These are phyloP conservation scores for Starmera pachycereana DNA, from an alignment of 805 yeast genomes.

Conservation along the genomic window DNA sequence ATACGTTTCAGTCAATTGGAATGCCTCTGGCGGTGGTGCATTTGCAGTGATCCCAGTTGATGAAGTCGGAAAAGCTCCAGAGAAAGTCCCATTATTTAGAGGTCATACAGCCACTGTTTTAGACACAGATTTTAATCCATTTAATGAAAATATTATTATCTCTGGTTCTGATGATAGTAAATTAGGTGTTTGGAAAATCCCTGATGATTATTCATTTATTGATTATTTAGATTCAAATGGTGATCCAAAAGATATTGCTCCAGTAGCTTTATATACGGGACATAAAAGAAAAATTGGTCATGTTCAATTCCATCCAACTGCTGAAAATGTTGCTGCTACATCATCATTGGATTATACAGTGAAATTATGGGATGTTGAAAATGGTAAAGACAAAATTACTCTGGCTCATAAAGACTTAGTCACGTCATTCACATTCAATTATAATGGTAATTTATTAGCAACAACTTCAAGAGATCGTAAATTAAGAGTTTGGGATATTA, in stretches of 20 bases:
- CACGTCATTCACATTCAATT: constrained; percentile 86
- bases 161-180: constrained; percentile 79
- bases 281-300: constrained; percentile 93
- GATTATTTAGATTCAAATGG: constrained; percentile 45
- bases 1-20: constrained; percentile 83
- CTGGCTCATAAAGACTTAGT: constrained; percentile 84
- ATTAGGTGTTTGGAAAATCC: constrained; percentile 81
- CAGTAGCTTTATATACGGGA: constrained; percentile 64
- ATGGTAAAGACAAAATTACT: constrained; percentile 60
- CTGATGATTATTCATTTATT: constrained; percentile 67
- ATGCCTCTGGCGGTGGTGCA: constrained; percentile 95
- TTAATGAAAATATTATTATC: constrained; percentile 61
- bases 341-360: constrained; percentile 86
- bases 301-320: constrained; percentile 81
- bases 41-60: constrained; percentile 84
- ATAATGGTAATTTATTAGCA: constrained; percentile 78
- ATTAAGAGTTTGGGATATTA: constrained; percentile 85
- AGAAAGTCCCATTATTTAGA: constrained; percentile 82
- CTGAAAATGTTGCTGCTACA: constrained; percentile 78
- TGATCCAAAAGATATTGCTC: constrained; percentile 57
- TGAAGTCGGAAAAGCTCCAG: constrained; percentile 91
- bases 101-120: constrained; percentile 94
- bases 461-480: constrained; percentile 88
- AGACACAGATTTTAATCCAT: constrained; percentile 95
- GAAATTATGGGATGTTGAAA: constrained; percentile 80